Base-by-base conservation (phyloP, 768 basidiomycete species). In the Leccinum rimulosum region DNA sequence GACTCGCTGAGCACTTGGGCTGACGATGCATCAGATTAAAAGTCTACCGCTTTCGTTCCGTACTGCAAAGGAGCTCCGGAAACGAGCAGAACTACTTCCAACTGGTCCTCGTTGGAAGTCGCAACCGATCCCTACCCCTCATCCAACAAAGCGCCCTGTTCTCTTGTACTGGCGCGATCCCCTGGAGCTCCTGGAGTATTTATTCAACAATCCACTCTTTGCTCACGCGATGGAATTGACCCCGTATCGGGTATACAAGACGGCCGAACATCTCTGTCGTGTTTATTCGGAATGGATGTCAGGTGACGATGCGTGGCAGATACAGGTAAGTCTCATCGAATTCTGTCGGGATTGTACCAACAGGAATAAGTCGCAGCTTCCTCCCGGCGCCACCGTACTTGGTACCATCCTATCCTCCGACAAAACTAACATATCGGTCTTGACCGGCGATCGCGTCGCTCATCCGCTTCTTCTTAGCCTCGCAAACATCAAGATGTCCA, bases 101-200 rank as follows among this genome's bases (percentile, higher is more conserved):
- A 15, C 55, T 25, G 69, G 72, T 14, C 73, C 68, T 19, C 14
- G 56, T 25, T 75, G 73, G 74, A 61, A 58, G 22, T 59, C 54
- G 6, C 62, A 56, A 31, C 11, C 28, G 2, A 55, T 67, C 31
- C 43, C 22, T 9, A 59, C 68, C 0, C 45, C 35, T 1, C 58
- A 59, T 61, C 64, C 62, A 17, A 72, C 69, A 15, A 72, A 71
- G 47, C 60, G 57, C 6, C 60, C 61, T 0, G 38, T 72, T 31
- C 22, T 50, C 8, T 61, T 76, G 6, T 73, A 59, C 56, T 75
- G 73, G 58, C 63, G 65, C 6, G 63, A 74, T 60, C 57, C 70
- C 28, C 12, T 75, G 15, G 63, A 74, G 36, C 72, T 68, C 38
- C 5, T 75, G 0, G 55, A 73, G 48, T 59, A 61, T 4, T 61